Conservation (phyloP, 2,329 filamentous ascomycete genomes). For the Penicillium sp. region DNA sequence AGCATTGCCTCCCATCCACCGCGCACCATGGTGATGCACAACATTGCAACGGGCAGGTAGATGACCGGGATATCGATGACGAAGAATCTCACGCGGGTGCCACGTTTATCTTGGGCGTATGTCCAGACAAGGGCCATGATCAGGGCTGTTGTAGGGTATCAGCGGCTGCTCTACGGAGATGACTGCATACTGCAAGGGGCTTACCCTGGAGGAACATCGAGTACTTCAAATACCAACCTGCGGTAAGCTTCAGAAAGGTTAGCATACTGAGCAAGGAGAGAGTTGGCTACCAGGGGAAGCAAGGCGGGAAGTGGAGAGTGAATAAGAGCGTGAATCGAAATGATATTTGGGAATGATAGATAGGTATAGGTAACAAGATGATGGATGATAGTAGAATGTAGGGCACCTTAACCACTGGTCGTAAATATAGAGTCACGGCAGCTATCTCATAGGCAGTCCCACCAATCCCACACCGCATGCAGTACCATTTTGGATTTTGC, state of each 20-base stretch:
- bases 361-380: conserved; percentile 8
- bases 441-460: conserved; percentile 72
- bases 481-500: conserved; percentile 56
- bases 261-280: conserved; percentile 30
- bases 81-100: conserved; percentile 74
- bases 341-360: conserved; percentile 26
- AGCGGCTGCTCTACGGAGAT: conserved; percentile 18
- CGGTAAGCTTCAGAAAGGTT: conserved; percentile 39
- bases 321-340: conserved; percentile 17
- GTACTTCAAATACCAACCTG: conserved; percentile 39
- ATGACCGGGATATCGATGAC: conserved; percentile 82
- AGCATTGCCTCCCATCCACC: conserved; percentile 59
- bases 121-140: conserved; percentile 83
- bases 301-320: conserved; percentile 9
- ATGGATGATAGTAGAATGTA: conserved; percentile 53
- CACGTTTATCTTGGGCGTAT: conserved; percentile 80
- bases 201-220: conserved; percentile 42
- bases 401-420: conserved; percentile 66
- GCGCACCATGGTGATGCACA: conserved; percentile 72
- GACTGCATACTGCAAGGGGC: conserved; percentile 11
- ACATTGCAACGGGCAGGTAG: conserved; percentile 76
- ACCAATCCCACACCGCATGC: conserved; percentile 71
- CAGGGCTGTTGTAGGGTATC: conserved; percentile 62
- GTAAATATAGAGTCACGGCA: conserved; percentile 54
- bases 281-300: conserved; percentile 24